Conservation (phyloP, 305 asterid genomes). For the Striga hermonthica region DNA sequence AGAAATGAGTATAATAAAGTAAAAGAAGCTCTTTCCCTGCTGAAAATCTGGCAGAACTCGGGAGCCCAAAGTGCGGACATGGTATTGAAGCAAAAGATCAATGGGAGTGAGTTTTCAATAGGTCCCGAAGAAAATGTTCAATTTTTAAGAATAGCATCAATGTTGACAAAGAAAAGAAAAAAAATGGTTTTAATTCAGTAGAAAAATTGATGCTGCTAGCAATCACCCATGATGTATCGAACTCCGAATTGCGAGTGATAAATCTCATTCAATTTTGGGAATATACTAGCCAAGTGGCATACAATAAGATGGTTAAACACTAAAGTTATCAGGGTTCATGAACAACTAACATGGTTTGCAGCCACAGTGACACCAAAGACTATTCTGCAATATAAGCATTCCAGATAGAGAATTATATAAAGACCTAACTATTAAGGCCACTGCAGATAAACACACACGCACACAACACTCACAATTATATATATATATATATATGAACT, state of each 20-base stretch:
- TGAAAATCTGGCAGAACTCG: neutral
- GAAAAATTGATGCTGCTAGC: neutral
- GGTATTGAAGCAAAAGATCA: neutral
- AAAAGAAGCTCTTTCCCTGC: neutral
- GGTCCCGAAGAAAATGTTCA: too few species aligned
- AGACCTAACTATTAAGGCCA: slow-evolving; percentile 16
- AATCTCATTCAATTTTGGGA: neutral
- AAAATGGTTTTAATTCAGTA: neutral
- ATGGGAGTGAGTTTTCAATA: neutral
- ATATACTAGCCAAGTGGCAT: too few species aligned
- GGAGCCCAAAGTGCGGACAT: neutral
- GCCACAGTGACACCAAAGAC: slow-evolving; percentile 18
- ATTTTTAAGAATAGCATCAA: neutral
- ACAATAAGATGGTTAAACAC: neutral
- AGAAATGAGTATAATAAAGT: neutral
- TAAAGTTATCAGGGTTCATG: neutral
- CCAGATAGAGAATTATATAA: slow-evolving; percentile 30
- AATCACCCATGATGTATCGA: too few species aligned
- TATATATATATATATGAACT: neutral
- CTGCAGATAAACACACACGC: neutral
- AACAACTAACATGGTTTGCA: slow-evolving; percentile 1
- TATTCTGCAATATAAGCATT: slow-evolving; percentile 15
- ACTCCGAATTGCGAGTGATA: neutral
- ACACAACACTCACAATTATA: neutral
- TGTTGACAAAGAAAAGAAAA: neutral